These are phyloP conservation scores for Blumeria graminis DNA, from an alignment of 2,329 filamentous ascomycete genomes.

Conservation along the genomic window DNA sequence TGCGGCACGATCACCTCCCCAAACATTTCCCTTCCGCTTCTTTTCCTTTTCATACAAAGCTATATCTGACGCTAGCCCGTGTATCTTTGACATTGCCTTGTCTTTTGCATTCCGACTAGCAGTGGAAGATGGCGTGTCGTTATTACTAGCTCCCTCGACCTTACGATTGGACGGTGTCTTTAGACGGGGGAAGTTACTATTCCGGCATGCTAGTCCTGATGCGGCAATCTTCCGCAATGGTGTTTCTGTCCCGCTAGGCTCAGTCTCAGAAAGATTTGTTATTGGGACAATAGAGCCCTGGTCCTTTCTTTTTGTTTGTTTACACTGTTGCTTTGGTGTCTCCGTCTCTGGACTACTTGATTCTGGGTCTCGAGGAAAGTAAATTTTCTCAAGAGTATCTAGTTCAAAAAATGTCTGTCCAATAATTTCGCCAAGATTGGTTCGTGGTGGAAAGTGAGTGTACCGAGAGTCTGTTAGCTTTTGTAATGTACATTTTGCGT, in stretches of 20 bases:
- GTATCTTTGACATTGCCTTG: slow-evolving; percentile 53
- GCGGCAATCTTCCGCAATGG: slow-evolving; percentile 7
- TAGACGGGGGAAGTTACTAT: slow-evolving; percentile 3
- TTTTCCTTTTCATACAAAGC: slow-evolving; percentile 80
- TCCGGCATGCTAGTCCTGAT: slow-evolving; percentile 3
- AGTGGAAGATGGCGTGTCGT: slow-evolving; percentile 54
- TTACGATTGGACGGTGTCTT: slow-evolving; percentile 29
- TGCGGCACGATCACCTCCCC: slow-evolving; percentile 38
- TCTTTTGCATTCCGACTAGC: slow-evolving; percentile 73
- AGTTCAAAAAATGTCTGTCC: slow-evolving; percentile 67
- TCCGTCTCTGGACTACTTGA: slow-evolving; percentile 18
- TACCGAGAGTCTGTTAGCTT: slow-evolving; percentile 52
- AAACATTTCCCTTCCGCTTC: slow-evolving; percentile 40
- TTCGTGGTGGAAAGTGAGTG: slow-evolving; percentile 64
- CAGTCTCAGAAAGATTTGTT: not conserved
- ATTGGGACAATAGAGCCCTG: slow-evolving; percentile 9
- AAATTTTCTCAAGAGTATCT: slow-evolving; percentile 33
- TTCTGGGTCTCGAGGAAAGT: slow-evolving; percentile 27
- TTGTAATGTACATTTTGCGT: slow-evolving; percentile 63
- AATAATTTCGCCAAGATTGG: slow-evolving; percentile 80
- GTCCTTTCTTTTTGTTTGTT: slow-evolving; percentile 20
- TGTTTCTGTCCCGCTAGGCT: slow-evolving; percentile 6
- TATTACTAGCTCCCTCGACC: slow-evolving; percentile 47
- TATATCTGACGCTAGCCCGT: slow-evolving; percentile 61
- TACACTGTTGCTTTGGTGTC: slow-evolving; percentile 19